phyloP scores from a whole-genome alignment of 2,329 filamentous ascomycete genomes.

The Phaeosphaeriaceae sp. region DNA sequence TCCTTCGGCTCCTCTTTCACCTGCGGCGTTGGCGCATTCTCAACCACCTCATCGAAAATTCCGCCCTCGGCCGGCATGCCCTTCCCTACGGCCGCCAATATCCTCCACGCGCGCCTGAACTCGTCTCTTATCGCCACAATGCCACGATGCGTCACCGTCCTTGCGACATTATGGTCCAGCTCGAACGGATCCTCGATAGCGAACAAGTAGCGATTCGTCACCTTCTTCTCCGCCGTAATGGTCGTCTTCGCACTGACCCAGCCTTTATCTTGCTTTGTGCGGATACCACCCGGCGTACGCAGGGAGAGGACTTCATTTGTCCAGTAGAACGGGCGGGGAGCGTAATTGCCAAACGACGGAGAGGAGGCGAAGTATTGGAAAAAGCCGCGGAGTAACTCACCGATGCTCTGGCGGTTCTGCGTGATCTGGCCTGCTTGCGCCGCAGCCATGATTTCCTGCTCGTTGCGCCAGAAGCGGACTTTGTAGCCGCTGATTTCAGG shows the following conservation, averaged over 20 bases:
- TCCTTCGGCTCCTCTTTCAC: not conserved
- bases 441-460: slow-evolving; percentile 70
- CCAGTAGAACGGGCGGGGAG: slow-evolving; percentile 71
- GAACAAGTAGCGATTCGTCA: slow-evolving; percentile 82
- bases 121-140: slow-evolving; percentile 85
- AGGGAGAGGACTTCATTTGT: slow-evolving; percentile 80
- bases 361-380: slow-evolving; percentile 83
- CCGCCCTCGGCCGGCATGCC: slow-evolving; percentile 37
- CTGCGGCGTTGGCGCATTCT: slow-evolving; percentile 14
- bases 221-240: slow-evolving; percentile 68
- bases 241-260: slow-evolving; percentile 84
- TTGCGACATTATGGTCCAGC: slow-evolving; percentile 83
- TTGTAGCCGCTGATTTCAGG: slow-evolving; percentile 68
- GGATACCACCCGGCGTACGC: slow-evolving; percentile 71
- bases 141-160: slow-evolving; percentile 83
- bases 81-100: slow-evolving; percentile 51
- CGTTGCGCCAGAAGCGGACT: slow-evolving; percentile 80
- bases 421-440: slow-evolving; percentile 67
- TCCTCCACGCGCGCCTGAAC: slow-evolving; percentile 79
- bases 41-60: slow-evolving; percentile 44
- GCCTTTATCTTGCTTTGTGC: slow-evolving; percentile 78
- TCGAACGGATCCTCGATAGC: slow-evolving; percentile 95
- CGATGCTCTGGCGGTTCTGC: slow-evolving; percentile 72
- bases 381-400: slow-evolving; percentile 78
- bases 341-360: slow-evolving; percentile 32